These are phyloP conservation scores for Ceratocystis colombiana DNA, from an alignment of 2,329 filamentous ascomycete species.

Conservation along the genomic window DNA sequence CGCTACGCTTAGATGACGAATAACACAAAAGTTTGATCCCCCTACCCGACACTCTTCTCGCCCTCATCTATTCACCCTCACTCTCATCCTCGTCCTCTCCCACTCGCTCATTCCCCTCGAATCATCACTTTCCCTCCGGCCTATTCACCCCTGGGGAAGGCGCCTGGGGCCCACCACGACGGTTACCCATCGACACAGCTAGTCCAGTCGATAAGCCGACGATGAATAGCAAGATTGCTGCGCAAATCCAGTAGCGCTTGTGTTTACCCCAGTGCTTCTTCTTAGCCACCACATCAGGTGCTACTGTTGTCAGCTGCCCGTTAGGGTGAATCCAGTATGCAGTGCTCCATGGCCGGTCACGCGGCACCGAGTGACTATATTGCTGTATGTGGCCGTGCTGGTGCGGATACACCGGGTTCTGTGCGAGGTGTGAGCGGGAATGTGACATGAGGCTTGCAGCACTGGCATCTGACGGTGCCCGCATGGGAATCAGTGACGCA, in stretches of 20 bases:
- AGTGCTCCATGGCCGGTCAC: slow-evolving; percentile 22
- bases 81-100: neutral
- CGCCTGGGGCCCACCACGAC: neutral
- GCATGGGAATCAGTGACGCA: slow-evolving; percentile 1
- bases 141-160: neutral
- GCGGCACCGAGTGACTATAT: neutral
- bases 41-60: neutral
- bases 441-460: slow-evolving; percentile 3
- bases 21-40: neutral
- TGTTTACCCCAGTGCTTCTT: slow-evolving; percentile 20
- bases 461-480: neutral
- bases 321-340: slow-evolving; percentile 23
- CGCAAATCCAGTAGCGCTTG: slow-evolving; percentile 25
- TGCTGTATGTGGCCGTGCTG: slow-evolving; percentile 7
- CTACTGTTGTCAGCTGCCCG: slow-evolving; percentile 6
- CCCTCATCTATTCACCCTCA: neutral
- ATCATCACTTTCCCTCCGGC: neutral
- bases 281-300: slow-evolving; percentile 1
- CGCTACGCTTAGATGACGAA: neutral
- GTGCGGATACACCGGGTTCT: slow-evolving; percentile 1
- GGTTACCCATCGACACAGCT: slow-evolving; percentile 23
- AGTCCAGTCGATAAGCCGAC: slow-evolving; percentile 23
- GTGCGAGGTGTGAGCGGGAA: neutral
- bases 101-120: neutral
- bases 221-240: slow-evolving; percentile 19